Conservation (phyloP, 2,329 filamentous ascomycete genomes). For the Tolypocladium tundrense region DNA sequence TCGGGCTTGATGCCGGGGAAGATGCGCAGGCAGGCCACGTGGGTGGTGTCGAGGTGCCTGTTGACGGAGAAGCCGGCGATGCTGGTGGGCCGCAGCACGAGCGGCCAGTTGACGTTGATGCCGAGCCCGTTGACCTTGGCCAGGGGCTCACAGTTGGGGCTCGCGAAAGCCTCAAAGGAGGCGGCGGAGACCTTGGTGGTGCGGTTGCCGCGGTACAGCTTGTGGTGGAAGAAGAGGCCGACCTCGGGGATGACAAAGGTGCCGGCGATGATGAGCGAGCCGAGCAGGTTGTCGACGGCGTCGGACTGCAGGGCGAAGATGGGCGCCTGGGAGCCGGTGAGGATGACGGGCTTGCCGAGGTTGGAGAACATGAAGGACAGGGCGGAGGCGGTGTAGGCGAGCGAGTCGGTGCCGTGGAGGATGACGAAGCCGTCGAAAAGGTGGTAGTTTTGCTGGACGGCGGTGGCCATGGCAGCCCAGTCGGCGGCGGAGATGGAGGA, state of each 20-base stretch:
- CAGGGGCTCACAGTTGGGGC: conserved; percentile 75
- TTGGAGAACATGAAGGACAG: conserved; percentile 90
- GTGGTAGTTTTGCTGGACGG: conserved; percentile 77
- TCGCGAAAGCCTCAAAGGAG: conserved; percentile 78
- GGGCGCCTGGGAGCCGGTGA: conserved; percentile 74
- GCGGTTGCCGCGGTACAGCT: conserved; percentile 78
- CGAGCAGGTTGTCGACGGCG: conserved; percentile 81
- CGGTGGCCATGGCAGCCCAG: conserved; percentile 74
- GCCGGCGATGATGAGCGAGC: conserved; percentile 79
- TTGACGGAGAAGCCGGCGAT: conserved; percentile 67
- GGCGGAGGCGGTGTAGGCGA: conserved; percentile 82
- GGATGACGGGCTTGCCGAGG: conserved; percentile 80
- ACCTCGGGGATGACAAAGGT: conserved; percentile 92
- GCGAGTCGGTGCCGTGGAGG: conserved; percentile 80
- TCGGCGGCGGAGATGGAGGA: conserved; percentile 80
- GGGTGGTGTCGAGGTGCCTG: conserved; percentile 69
- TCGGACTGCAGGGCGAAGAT: conserved; percentile 89
- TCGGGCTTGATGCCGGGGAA: conserved; percentile 91
- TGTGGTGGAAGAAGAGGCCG: conserved; percentile 88
- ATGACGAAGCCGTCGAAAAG: conserved; percentile 87
- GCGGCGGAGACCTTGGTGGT: conserved; percentile 82
- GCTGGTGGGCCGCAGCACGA: conserved; percentile 62
- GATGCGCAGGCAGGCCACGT: conserved; percentile 80
- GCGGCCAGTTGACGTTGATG: conserved; percentile 70
- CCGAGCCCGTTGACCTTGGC: conserved; percentile 73